These are phyloP conservation scores for Styphnolobium japonicum DNA, from an alignment of 306 rosid species.

Conservation along the genomic window DNA sequence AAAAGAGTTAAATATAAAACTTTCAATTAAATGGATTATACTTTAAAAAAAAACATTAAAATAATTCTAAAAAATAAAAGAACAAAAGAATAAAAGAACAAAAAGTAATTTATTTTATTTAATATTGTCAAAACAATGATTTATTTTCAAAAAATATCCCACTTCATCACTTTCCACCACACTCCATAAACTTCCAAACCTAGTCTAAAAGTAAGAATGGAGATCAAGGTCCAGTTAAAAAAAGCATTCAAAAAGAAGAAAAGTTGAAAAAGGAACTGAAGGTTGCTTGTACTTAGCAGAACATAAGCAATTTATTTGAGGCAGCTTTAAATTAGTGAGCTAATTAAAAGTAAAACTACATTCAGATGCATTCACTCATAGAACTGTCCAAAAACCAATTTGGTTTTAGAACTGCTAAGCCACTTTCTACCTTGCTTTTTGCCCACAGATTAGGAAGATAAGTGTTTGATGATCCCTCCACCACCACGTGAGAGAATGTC, in stretches of 20 bases:
- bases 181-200: background rate
- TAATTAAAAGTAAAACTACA: background rate
- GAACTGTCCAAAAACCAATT: background rate
- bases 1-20: background rate
- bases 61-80: background rate
- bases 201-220: background rate
- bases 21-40: background rate
- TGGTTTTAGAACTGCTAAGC: background rate
- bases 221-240: background rate
- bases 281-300: background rate
- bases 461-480: background rate
- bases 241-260: background rate
- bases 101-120: background rate
- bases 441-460: background rate
- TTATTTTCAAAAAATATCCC: background rate
- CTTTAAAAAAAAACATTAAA: background rate
- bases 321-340: background rate
- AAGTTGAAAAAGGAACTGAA: background rate
- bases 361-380: background rate
- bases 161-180: background rate
- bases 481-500: conserved; percentile 33
- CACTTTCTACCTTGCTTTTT: background rate
- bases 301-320: background rate
- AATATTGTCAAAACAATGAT: background rate
- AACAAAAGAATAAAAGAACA: background rate